phyloP scores from a whole-genome alignment of 768 basidiomycete species.

The Podaxis sp. region DNA sequence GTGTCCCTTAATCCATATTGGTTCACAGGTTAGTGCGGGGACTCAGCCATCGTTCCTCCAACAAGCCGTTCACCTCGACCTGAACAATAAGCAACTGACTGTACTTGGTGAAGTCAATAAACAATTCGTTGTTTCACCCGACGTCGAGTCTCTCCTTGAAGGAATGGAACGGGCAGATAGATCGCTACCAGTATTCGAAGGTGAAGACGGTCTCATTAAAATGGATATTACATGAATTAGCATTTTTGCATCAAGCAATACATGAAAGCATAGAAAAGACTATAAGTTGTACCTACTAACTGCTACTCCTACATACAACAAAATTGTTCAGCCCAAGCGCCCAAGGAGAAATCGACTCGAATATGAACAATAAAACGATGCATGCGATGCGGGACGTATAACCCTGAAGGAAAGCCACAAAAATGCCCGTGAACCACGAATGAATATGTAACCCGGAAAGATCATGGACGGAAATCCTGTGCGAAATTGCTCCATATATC shows the following conservation, averaged over 20 bases:
- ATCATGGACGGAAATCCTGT: conserved; percentile 24
- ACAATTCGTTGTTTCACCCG: conserved; percentile 81
- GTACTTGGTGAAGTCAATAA: conserved; percentile 88
- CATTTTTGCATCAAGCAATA: background rate
- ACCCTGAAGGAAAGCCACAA: background rate
- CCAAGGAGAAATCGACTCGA: background rate
- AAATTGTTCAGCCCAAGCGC: background rate
- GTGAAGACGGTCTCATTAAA: conserved; percentile 49
- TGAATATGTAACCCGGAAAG: background rate
- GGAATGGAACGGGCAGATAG: conserved; percentile 60
- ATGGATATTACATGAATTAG: conserved; percentile 41
- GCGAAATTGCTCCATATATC: conserved; percentile 41
- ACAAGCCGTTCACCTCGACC: conserved; percentile 77
- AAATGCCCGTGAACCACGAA: background rate
- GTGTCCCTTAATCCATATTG: background rate
- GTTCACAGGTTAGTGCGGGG: conserved; percentile 70
- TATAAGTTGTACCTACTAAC: background rate
- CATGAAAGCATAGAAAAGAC: background rate
- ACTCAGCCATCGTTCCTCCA: conserved; percentile 88
- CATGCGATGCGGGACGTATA: background rate
- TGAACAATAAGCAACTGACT: conserved; percentile 52
- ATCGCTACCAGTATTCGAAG: conserved; percentile 30
- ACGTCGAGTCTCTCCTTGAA: conserved; percentile 71
- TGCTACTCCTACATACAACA: background rate
- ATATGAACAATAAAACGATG: background rate